Percentiles rank a stretch among this genome's conserved stretches.
phyloP scores from a whole-genome alignment of 805 yeast genomes.

The Nakazawaea siamensis region DNA sequence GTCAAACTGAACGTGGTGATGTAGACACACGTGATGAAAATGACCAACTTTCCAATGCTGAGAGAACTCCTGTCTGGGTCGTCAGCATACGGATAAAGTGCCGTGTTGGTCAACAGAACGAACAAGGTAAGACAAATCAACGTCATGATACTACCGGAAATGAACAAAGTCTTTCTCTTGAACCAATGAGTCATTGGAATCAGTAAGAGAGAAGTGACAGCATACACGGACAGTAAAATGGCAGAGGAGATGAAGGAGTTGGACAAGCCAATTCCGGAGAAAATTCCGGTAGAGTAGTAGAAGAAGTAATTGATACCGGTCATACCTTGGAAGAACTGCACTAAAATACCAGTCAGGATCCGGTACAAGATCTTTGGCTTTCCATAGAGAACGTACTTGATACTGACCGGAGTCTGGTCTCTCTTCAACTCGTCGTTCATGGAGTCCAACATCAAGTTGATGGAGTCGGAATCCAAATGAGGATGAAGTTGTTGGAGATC shows the following conservation, averaged over 20 bases:
- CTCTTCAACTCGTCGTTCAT: background rate
- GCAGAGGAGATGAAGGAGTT: constrained; percentile 14
- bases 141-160: constrained; percentile 32
- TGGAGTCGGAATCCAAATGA: background rate
- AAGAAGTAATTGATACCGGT: constrained; percentile 35
- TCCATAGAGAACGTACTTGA: constrained; percentile 1
- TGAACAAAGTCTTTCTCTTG: constrained; percentile 32
- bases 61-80: constrained; percentile 7
- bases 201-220: constrained; percentile 12
- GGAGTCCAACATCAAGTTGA: background rate
- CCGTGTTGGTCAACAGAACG: constrained; percentile 15
- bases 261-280: constrained; percentile 23
- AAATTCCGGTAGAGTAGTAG: constrained; percentile 34
- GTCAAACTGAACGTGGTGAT: constrained; percentile 44
- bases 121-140: constrained; percentile 28
- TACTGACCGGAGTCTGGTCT: background rate
- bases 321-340: constrained; percentile 29
- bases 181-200: constrained; percentile 18
- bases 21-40: constrained; percentile 44
- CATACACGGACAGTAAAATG: constrained; percentile 4
- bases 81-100: constrained; percentile 6
- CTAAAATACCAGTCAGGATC: constrained; percentile 1
- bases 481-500: constrained; percentile 16
- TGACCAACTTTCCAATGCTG: constrained; percentile 44
- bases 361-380: constrained; percentile 6